phyloP scores from a whole-genome alignment of 202 grass and related monocot genomes.

The Setaria viridis region DNA sequence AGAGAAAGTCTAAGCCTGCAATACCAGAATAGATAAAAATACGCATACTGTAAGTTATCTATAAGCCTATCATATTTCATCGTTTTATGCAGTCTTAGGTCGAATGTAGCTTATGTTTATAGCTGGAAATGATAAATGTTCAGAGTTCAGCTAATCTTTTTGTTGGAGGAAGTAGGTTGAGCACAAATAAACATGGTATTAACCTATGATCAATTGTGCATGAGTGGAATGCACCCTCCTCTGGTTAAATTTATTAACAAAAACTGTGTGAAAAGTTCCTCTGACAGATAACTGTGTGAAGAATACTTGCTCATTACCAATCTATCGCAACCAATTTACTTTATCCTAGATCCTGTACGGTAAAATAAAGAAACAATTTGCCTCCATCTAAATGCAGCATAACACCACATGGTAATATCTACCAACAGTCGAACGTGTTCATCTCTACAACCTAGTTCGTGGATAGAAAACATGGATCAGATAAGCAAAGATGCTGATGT shows the following conservation, averaged over 20 bases:
- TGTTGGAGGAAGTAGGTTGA: conserved; percentile 11
- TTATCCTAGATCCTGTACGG: background rate
- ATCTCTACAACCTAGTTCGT: conserved; percentile 11
- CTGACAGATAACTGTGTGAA: background rate
- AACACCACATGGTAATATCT: conserved; percentile 25
- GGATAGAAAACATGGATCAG: background rate
- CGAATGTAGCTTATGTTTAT: background rate
- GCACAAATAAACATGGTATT: background rate
- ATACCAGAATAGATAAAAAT: background rate
- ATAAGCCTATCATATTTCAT: conserved; percentile 24
- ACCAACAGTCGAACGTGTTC: conserved; percentile 17
- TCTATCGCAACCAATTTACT: background rate
- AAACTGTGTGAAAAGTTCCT: background rate
- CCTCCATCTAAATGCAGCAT: conserved; percentile 31
- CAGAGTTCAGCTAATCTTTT: conserved; percentile 8
- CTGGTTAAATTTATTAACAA: background rate
- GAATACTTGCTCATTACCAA: conserved; percentile 23
- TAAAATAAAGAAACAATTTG: conserved; percentile 25
- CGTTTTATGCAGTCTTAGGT: background rate
- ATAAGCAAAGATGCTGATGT: conserved; percentile 30
- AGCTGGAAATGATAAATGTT: conserved; percentile 19
- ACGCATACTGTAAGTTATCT: background rate
- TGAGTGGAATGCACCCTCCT: conserved; percentile 17
- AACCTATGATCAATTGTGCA: background rate
- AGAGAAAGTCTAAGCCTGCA: background rate